Conservation (phyloP, 129 eudicot species). For the Oenanthe sinensis region DNA sequence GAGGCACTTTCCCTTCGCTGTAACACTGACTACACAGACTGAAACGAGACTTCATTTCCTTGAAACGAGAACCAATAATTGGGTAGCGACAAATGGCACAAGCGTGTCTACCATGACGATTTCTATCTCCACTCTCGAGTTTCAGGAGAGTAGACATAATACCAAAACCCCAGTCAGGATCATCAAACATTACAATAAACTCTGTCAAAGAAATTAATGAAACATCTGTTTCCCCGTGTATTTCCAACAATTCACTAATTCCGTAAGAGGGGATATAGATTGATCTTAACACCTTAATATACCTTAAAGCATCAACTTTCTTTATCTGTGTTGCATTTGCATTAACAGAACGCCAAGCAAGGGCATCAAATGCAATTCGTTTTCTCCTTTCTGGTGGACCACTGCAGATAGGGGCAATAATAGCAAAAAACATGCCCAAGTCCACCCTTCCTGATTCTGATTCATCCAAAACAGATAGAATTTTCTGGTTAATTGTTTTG, state of each 20-base stretch:
- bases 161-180: slow-evolving; percentile 79
- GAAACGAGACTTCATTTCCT: slow-evolving; percentile 64
- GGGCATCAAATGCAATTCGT: slow-evolving; percentile 78
- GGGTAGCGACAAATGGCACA: slow-evolving; percentile 87
- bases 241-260: slow-evolving; percentile 52
- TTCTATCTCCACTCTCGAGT: slow-evolving; percentile 75
- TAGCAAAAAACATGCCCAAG: slow-evolving; percentile 89
- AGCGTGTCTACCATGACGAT: slow-evolving; percentile 62
- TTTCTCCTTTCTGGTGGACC: slow-evolving; percentile 73
- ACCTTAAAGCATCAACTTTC: slow-evolving; percentile 54
- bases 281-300: slow-evolving; percentile 66
- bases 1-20: slow-evolving; percentile 90
- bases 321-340: slow-evolving; percentile 44
- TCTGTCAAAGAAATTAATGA: slow-evolving; percentile 59
- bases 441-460: slow-evolving; percentile 86
- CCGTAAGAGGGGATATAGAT: slow-evolving; percentile 71
- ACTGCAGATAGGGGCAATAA: slow-evolving; percentile 78
- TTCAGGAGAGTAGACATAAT: slow-evolving; percentile 62
- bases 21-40: slow-evolving; percentile 84
- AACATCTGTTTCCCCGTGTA: slow-evolving; percentile 64
- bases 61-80: slow-evolving; percentile 74
- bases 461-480: slow-evolving; percentile 71
- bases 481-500: slow-evolving; percentile 75
- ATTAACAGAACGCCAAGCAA: slow-evolving; percentile 64
- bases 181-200: slow-evolving; percentile 79